These are phyloP conservation scores for Cryptococcus jaspeensis DNA, from an alignment of 1,284 basidiomycete species.

Conservation along the genomic window DNA sequence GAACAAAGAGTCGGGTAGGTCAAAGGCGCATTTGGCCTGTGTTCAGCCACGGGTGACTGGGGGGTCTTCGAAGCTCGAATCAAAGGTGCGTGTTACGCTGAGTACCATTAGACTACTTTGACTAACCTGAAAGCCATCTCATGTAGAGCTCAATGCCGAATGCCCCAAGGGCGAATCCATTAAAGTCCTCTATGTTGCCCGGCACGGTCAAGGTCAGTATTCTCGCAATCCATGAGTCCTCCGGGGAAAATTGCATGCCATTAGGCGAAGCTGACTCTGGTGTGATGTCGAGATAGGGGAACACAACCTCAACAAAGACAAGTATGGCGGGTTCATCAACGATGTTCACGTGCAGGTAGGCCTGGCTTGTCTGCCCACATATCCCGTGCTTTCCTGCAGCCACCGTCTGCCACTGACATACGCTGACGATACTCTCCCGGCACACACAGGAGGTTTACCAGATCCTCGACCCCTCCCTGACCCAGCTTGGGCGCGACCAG, in stretches of 20 bases:
- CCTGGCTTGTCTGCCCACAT: neutral
- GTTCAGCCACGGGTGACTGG: conserved; percentile 19
- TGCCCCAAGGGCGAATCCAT: conserved; percentile 22
- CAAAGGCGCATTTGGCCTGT: conserved; percentile 25
- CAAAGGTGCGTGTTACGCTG: conserved; percentile 15
- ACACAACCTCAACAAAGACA: conserved; percentile 27
- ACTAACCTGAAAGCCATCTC: too few relatives aligned
- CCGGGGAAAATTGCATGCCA: neutral
- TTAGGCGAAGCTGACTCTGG: too few relatives aligned
- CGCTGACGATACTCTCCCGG: too few relatives aligned
- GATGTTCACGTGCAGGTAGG: neutral
- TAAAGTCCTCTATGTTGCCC: conserved; percentile 32
- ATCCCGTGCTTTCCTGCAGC: neutral
- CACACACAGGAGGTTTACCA: too few relatives aligned
- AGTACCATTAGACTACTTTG: too few relatives aligned
- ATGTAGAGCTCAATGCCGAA: conserved; percentile 13
- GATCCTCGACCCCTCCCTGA: conserved; percentile 31
- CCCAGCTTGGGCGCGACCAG: conserved; percentile 23
- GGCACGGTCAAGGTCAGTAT: conserved; percentile 41
- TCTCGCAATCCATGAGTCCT: neutral
- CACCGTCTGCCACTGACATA: neutral
- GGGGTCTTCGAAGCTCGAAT: conserved; percentile 20
- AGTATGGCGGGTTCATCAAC: too few relatives aligned
- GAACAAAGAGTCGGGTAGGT: too few relatives aligned
- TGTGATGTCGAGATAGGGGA: conserved; percentile 24